Evolutionary conservation across 2,329 filamentous ascomycete genomes (phyloP), one percentile per base, ranked within the genome.

Genomic region (Rosellinia necatrix): DNA sequence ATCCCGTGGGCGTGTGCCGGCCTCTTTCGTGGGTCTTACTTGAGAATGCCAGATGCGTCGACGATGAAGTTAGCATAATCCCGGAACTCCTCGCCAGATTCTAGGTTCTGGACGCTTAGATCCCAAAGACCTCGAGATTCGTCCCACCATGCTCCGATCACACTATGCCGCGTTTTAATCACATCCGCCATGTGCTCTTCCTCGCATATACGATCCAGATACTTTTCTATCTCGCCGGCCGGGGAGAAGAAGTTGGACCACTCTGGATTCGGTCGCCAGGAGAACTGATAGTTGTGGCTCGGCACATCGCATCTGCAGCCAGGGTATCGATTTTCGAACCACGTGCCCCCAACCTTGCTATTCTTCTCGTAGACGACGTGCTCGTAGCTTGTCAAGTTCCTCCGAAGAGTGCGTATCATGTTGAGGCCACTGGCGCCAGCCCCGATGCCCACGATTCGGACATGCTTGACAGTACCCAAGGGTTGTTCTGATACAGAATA

Each of bases 211-310:
- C 64, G 63, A 48, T 75, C 70, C 22, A 86, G 74, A 57, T 87
- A 87, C 2, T 72, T 70, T 35, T 77, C 74, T 37, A 87, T 86
- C 65, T 87, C 84, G 0, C 72, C 71, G 0, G 79, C 79, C 0
- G 76, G 71, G 0, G 81, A 75, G 64, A 82, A 86, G 65, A 86
- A 83, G 52, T 79, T 78, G 15, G 77, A 76, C 84, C 85, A 88
- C 34, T 78, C 75, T 6, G 77, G 78, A 65, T 86, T 87, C 2
- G 79, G 81, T 51, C 79, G 76, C 78, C 81, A 86, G 2, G 81
- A 81, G 64, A 84, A 86, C 64, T 84, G 83, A 65, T 87, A 87
- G 68, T 81, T 84, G 70, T 86, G 83, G 64, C 76, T 80, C 8
- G 81, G 81, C 25, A 84, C 75, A 66, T 84, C 82, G 64, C 81